Percentiles rank a stretch among this genome's conserved stretches.
These are phyloP conservation scores for Phaeoacremonium minimum DNA, from an alignment of 2,329 filamentous ascomycete genomes.

Conservation along the genomic window DNA sequence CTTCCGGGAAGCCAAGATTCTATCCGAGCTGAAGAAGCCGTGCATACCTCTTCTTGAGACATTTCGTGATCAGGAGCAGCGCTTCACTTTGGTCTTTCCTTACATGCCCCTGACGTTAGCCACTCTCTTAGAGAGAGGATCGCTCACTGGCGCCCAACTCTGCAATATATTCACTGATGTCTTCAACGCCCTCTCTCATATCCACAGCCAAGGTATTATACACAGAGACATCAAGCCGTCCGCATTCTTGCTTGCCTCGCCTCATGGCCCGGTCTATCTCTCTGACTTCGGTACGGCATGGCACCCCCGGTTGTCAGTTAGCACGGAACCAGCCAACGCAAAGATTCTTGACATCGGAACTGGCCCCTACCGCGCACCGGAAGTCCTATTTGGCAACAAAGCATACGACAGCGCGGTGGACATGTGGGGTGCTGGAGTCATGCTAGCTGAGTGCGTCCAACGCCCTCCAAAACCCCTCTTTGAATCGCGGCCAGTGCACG, in stretches of 20 bases:
- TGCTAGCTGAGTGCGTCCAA: constrained; percentile 71
- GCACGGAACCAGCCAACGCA: constrained; percentile 56
- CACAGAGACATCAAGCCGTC: constrained; percentile 94
- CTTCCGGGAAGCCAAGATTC: constrained; percentile 71
- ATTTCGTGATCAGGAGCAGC: constrained; percentile 66
- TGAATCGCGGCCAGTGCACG: constrained; percentile 65
- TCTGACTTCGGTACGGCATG: constrained; percentile 93
- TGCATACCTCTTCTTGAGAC: constrained; percentile 67
- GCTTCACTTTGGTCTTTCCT: constrained; percentile 78
- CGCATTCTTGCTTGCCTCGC: constrained; percentile 70
- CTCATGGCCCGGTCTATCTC: constrained; percentile 69
- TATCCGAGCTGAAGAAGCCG: constrained; percentile 52
- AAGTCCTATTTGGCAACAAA: constrained; percentile 80
- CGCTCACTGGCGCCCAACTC: constrained; percentile 25
- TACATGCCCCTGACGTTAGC: constrained; percentile 73
- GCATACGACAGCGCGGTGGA: constrained; percentile 71
- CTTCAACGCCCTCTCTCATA: constrained; percentile 64
- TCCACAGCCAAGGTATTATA: constrained; percentile 75
- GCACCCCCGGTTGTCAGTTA: constrained; percentile 56
- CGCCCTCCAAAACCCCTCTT: constrained; percentile 64
- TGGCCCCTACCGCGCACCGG: constrained; percentile 84
- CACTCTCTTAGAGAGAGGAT: constrained; percentile 53
- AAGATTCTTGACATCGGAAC: constrained; percentile 95
- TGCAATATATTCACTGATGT: constrained; percentile 56
- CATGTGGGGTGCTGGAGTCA: constrained; percentile 83